Base-by-base conservation (phyloP, 2,329 filamentous ascomycete species). In the Fusarium dimerum region DNA sequence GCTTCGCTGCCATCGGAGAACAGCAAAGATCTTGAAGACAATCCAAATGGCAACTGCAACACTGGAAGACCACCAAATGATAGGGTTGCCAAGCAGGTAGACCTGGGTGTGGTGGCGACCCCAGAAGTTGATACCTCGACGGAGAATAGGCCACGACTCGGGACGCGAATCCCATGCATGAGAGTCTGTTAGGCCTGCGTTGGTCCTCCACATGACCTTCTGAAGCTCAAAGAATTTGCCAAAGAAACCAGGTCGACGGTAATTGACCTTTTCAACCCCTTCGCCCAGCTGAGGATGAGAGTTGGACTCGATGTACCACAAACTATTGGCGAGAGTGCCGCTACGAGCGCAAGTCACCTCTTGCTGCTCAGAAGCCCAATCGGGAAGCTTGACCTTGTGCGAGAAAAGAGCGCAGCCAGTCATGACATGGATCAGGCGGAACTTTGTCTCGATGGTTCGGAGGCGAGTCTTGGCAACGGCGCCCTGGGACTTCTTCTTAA, bases 71-170 rank as follows among this genome's bases (percentile, higher is more conserved):
- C 90, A 97, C 94, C 94, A 99, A 63, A 97, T 88, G 51, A 97
- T 74, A 2, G 92, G 92, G 73, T 99, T 97, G 50, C 94, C 94
- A 51, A 97, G 87, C 17, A 99, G 86, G 73, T 99, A 99, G 64
- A 99, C 92, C 71, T 99, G 94, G 55, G 92, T 90, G 72, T 96
- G 82, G 66, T 97, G 83, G 66, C 89, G 92, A 61, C 93, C 92
- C 94, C 94, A 99, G 81, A 99, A 99, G 78, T 99, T 99, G 81
- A 99, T 99, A 66, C 94, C 94, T 57, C 94, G 90, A 62, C 85
- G 85, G 47, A 99, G 84, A 51, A 95, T 83, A 18, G 94, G 94
- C 94, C 94, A 99, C 7, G 92, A 93, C 34, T 86, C 84, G 32
- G 94, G 94, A 43, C 94, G 89, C 43, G 94, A 97, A 71, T 99